Evolutionary conservation across 331 rosid species (phyloP), one percentile per base, ranked within the genome.

Genomic region (Acacia concinna): DNA sequence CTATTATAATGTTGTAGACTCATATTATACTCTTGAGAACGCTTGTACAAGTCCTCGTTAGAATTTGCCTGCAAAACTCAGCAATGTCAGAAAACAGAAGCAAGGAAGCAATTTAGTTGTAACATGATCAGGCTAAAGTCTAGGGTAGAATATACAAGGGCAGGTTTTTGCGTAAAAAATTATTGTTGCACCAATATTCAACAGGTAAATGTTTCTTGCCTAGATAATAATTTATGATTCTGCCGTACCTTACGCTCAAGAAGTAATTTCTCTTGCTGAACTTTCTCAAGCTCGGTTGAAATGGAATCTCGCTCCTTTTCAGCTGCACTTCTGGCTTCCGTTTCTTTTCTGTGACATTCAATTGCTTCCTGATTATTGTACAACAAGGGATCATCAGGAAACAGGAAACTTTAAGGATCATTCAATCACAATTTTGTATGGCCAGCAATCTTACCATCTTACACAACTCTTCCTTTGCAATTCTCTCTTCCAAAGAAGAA

Each of bases 11-110:
- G 97, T 32, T 94, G 98, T 35, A 94, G 82, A 80, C 93, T 89
- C 83, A 90, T 89, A 75, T 95, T 95, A 73, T 91, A 96, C 88
- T 96, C 98, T 74, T 96, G 94, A 8, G 91, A 89, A 71, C 93
- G 88, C 54, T 87, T 90, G 91, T 93, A 89, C 84, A 90, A 78
- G 78, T 91, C 94, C 81, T 91, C 97, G 60, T 82, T 87, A 37
- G 91, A 86, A 73, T 81, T 83, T 71, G 92, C 93, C 99, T 96
- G 87, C 80, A 86, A 69, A 72, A 21, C 31, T 65, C 77, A 74
- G 49, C 71, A 79, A 27, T 63, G 40, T 49, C 64, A 81, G 77
- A 14, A 41, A 46, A 43, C 62, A 71, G 72, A 35, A 47, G 17
- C 14, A 47, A 37, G 12, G 62, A 27, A 60, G 40, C 21, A 46